A percentile compares a stretch with the other conserved stretches of the same genome.
phyloP scores from a whole-genome alignment of 495 filamentous ascomycete species.

The Penicillium mononematosum region DNA sequence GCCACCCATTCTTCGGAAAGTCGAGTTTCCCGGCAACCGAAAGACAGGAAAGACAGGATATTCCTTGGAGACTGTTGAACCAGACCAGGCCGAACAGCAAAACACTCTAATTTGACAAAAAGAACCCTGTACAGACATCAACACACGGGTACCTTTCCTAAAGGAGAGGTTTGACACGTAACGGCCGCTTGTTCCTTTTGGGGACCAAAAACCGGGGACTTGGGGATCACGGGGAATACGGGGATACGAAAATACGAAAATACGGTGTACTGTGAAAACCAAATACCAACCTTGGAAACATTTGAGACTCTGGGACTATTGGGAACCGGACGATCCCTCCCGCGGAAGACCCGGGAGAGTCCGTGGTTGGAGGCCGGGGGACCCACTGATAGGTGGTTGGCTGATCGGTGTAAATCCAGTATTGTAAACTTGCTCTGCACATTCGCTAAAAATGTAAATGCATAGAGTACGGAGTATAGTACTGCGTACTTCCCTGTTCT shows the following conservation, averaged over 20 bases:
- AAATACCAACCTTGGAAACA: too few relatives aligned
- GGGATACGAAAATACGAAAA: too few relatives aligned
- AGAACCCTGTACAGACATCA: not conserved
- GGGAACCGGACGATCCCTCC: slow-evolving; percentile 16
- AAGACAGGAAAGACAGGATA: too few relatives aligned
- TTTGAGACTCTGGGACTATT: not conserved
- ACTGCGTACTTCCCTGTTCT: not conserved
- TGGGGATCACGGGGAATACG: slow-evolving; percentile 3
- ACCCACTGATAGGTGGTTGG: slow-evolving; percentile 20
- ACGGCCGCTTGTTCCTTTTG: slow-evolving; percentile 26
- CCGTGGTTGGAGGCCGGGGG: slow-evolving; percentile 17
- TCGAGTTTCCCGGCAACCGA: slow-evolving; percentile 5
- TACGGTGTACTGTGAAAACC: too few relatives aligned
- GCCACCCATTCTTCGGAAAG: not conserved
- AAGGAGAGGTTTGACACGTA: slow-evolving; percentile 39
- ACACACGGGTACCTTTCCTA: slow-evolving; percentile 24
- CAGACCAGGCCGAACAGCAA: not conserved
- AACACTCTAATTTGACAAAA: too few relatives aligned
- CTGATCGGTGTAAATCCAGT: slow-evolving; percentile 15
- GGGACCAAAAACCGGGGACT: slow-evolving; percentile 16
- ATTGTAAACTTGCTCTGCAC: not conserved
- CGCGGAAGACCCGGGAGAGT: slow-evolving; percentile 21
- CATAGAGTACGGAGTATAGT: not conserved
- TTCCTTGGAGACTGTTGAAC: not conserved
- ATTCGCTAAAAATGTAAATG: not conserved